A percentile compares a stretch with the other conserved stretches of the same genome.
Conservation (phyloP, 2,329 filamentous ascomycete genomes). For the Plenodomus tracheiphilus region DNA sequence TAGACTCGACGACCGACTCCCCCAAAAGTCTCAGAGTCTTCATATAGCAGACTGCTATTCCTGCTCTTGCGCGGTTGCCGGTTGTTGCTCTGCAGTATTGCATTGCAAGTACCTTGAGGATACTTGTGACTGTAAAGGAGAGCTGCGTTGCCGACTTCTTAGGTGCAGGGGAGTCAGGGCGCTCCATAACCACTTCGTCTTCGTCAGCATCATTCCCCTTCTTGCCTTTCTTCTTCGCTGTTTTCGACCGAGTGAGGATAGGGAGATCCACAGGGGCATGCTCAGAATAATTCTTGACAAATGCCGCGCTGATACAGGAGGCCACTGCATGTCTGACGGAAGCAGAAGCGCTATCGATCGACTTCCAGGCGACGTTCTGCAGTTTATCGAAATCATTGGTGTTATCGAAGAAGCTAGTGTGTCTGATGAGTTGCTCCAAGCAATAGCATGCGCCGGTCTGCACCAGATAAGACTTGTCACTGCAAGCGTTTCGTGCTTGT, state of each 20-base stretch:
- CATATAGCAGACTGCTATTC: conserved; percentile 84
- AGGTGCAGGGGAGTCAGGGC: conserved; percentile 74
- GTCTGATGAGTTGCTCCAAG: conserved; percentile 70
- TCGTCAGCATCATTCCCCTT: conserved; percentile 66
- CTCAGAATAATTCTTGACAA: conserved; percentile 80
- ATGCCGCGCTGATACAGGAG: conserved; percentile 78
- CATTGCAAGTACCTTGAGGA: conserved; percentile 75
- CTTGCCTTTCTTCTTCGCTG: conserved; percentile 74
- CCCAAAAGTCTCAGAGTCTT: conserved; percentile 78
- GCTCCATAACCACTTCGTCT: conserved; percentile 69
- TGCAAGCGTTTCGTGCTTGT: conserved; percentile 75
- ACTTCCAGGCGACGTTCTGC: conserved; percentile 80
- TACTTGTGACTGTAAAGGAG: conserved; percentile 73
- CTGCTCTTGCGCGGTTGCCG: conserved; percentile 78
- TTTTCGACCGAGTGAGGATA: conserved; percentile 56
- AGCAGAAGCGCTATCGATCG: conserved; percentile 75
- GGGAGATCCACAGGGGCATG: conserved; percentile 48
- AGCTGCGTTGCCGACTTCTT: conserved; percentile 73
- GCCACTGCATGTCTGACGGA: conserved; percentile 84
- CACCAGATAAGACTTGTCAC: conserved; percentile 82
- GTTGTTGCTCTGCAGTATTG: conserved; percentile 81
- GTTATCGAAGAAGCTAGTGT: conserved; percentile 84
- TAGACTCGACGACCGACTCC: conserved; percentile 78
- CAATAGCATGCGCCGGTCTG: conserved; percentile 79
- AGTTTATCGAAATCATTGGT: conserved; percentile 88